Conservation (phyloP, 2,329 filamentous ascomycete genomes). For the Fusarium chaquense region DNA sequence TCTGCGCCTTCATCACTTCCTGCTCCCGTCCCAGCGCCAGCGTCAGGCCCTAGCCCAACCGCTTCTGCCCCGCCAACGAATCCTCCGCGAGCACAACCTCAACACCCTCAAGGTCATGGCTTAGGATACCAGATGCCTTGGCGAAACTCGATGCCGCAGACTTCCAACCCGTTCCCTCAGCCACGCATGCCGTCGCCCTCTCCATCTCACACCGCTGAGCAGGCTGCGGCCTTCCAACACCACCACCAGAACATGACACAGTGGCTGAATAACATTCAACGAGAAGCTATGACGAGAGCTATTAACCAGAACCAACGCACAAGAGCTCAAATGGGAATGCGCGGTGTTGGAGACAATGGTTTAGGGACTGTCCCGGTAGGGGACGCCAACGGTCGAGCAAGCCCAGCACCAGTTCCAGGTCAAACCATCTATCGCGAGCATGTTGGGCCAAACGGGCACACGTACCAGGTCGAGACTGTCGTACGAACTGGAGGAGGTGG, state of each 20-base stretch:
- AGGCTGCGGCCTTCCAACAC: constrained; percentile 51
- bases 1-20: constrained; percentile 25
- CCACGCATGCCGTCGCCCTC: constrained; percentile 51
- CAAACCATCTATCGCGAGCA: constrained; percentile 52
- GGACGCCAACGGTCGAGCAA: constrained; percentile 49
- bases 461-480: constrained; percentile 53
- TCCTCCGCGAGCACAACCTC: constrained; percentile 40
- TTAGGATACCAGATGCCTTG: constrained; percentile 50
- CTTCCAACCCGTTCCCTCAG: constrained; percentile 46
- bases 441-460: constrained; percentile 51
- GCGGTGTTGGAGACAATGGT: constrained; percentile 54
- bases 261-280: constrained; percentile 62
- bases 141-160: constrained; percentile 48
- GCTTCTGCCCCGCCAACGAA: constrained; percentile 41
- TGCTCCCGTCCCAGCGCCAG: constrained; percentile 16
- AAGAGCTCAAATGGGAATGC: constrained; percentile 56
- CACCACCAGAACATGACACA: constrained; percentile 59
- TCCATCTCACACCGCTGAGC: constrained; percentile 47
- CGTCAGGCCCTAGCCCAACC: constrained; percentile 47
- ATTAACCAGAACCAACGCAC: constrained; percentile 59
- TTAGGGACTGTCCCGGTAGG: constrained; percentile 35
- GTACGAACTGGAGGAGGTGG: constrained; percentile 42
- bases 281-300: constrained; percentile 58
- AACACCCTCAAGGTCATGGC: constrained; percentile 35
- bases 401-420: constrained; percentile 49